phyloP scores from a whole-genome alignment of 768 basidiomycete genomes.

The Krasilnikovozyma curviuscula region DNA sequence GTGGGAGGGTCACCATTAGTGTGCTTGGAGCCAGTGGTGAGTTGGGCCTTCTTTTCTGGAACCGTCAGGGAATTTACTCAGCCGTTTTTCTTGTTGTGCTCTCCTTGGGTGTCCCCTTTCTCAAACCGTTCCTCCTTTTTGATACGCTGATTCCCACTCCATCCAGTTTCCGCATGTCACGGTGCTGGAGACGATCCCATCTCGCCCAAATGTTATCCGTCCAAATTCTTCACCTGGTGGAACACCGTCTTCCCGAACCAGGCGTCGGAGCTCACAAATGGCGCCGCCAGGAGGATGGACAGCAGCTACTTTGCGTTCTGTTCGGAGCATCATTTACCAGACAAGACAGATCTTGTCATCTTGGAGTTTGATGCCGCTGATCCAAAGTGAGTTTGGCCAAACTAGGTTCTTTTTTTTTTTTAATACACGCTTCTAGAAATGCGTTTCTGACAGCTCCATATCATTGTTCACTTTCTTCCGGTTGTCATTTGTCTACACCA shows the following conservation, averaged over 20 bases:
- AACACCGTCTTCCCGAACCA: constrained; percentile 94
- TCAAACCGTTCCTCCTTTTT: not conserved
- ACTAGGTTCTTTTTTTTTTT: too few relatives aligned
- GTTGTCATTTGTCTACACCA: constrained; percentile 21
- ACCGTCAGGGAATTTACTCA: not conserved
- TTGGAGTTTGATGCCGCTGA: constrained; percentile 89
- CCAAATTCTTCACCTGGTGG: constrained; percentile 96
- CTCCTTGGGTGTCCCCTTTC: not conserved
- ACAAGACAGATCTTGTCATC: constrained; percentile 81
- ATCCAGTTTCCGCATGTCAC: constrained; percentile 71
- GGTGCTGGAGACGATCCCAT: constrained; percentile 83
- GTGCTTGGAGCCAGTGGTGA: constrained; percentile 73
- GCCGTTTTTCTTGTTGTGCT: not conserved
- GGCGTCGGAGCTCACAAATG: constrained; percentile 91
- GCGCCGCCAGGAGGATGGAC: constrained; percentile 62
- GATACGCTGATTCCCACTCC: constrained; percentile 10
- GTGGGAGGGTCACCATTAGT: constrained; percentile 73
- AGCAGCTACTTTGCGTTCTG: constrained; percentile 93
- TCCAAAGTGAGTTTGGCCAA: constrained; percentile 43
- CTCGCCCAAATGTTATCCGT: constrained; percentile 67
- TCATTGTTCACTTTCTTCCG: not conserved
- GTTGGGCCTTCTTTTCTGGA: constrained; percentile 16
- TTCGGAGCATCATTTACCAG: constrained; percentile 78
- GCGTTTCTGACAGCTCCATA: not conserved
- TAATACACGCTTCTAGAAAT: not conserved